phyloP scores from a whole-genome alignment of 2,329 filamentous ascomycete genomes.

The Cercospora canescens region DNA sequence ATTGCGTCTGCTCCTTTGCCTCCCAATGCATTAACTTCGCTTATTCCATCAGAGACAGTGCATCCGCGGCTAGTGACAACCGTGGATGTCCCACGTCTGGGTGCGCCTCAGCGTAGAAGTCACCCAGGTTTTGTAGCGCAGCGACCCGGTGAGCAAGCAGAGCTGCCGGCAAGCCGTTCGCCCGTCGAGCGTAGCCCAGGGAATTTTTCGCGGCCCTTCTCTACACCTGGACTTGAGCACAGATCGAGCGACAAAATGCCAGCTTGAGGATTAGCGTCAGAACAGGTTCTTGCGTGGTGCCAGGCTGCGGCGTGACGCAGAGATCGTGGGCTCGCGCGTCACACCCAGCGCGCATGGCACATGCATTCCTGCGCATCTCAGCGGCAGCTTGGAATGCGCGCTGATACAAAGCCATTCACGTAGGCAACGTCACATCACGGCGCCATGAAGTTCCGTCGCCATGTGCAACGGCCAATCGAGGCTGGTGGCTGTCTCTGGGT shows the following conservation, averaged over 20 bases:
- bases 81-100: neutral
- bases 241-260: neutral
- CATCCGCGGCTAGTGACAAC: conserved; percentile 2
- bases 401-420: conserved; percentile 28
- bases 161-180: conserved; percentile 3
- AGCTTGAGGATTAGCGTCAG: neutral
- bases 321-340: neutral
- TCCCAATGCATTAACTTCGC: neutral
- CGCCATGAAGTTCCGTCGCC: conserved; percentile 14
- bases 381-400: conserved; percentile 22
- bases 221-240: neutral
- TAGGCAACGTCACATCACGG: conserved; percentile 19
- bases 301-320: neutral
- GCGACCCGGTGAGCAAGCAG: conserved; percentile 13
- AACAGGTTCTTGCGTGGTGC: neutral
- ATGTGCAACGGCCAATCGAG: conserved; percentile 16
- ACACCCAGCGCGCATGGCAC: neutral
- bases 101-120: neutral
- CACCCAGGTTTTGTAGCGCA: neutral
- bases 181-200: neutral
- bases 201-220: conserved; percentile 7
- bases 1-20: neutral
- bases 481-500: conserved; percentile 26
- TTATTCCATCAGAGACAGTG: neutral
- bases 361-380: conserved; percentile 21